Evolutionary conservation across 1,284 basidiomycete genomes (phyloP), one percentile per base, ranked within the genome.

Genomic region (Ganoderma meredithae): DNA sequence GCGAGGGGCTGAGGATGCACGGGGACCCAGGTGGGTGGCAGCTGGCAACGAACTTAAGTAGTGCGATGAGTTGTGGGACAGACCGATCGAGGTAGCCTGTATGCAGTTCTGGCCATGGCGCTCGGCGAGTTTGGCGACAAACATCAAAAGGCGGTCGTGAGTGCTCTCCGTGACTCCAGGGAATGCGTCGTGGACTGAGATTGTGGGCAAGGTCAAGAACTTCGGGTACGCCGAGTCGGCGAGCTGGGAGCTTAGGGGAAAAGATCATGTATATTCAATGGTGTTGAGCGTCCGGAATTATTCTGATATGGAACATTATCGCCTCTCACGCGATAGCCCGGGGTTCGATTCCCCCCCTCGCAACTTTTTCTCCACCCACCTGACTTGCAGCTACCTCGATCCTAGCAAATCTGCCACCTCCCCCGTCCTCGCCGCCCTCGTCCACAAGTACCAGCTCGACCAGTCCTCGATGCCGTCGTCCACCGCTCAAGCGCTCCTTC

Each of bases 381-480:
- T 4, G 4, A 19, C 36, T 59, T 59, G 17, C 36, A 59, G 56
- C 56, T 59, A 55, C 52, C 52, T 55, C 52, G 27, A 55, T 31
- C 52, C 52, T 1, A 27, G 17, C 52, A 61, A 19, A 13, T 44
- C 40, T 15, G 43, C n/a, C 2, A 17, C 61, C 8, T 53, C 53
- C 25, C n/a, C 61, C 31, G 53, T n/a, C 39, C 61, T 22, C 58
- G 65, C 40, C 41, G 59, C 40, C 43, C 55, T 27, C 33, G 65
- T 15, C 1, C 63, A 67, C 65, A 65, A 65, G 56, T 70, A 70
- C 22, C 59, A 64, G 15, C 27, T 55, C 27, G 52, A 55, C 52
- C 60, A n/a, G 25, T 44, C 47, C 33, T 62, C 17, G 58, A 67
- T 0, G 64, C 69, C 8, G 41, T 66, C 17, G 22, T 25, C 60